Evolutionary conservation across 345 rosid species (phyloP).

Genomic region (Camelina laxa): DNA sequence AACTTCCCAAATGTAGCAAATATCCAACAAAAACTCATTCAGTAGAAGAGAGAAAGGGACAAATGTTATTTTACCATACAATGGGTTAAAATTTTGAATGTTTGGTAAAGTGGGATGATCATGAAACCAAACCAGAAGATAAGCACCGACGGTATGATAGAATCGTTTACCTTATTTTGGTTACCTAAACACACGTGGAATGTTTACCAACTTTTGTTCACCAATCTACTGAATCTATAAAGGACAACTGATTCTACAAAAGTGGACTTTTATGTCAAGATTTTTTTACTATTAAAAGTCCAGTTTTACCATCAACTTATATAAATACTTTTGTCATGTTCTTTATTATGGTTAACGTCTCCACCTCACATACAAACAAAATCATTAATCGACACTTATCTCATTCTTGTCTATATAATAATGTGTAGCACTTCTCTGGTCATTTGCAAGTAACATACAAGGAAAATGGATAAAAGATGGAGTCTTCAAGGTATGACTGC

Average conservation of each 20-base stretch:
- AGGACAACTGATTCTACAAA: no score
- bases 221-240: no score
- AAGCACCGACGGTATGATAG: background rate
- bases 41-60: background rate
- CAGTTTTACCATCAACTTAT: no score
- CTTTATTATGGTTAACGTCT: background rate
- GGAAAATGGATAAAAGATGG: constrained; percentile 21
- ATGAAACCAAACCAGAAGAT: background rate
- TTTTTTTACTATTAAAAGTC: background rate
- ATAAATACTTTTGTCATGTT: background rate
- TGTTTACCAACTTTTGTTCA: background rate
- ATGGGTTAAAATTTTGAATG: background rate
- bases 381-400: background rate
- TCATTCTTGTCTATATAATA: background rate
- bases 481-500: constrained; percentile 41
- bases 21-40: background rate
- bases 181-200: background rate
- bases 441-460: background rate
- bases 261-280: background rate
- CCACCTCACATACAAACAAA: constrained; percentile 17
- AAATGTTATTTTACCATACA: background rate
- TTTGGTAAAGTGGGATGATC: background rate
- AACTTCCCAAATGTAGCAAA: background rate
- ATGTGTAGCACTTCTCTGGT: background rate
- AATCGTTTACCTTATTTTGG: background rate